phyloP scores from a whole-genome alignment of 1,284 basidiomycete genomes.

The Sporisorium reilianum region DNA sequence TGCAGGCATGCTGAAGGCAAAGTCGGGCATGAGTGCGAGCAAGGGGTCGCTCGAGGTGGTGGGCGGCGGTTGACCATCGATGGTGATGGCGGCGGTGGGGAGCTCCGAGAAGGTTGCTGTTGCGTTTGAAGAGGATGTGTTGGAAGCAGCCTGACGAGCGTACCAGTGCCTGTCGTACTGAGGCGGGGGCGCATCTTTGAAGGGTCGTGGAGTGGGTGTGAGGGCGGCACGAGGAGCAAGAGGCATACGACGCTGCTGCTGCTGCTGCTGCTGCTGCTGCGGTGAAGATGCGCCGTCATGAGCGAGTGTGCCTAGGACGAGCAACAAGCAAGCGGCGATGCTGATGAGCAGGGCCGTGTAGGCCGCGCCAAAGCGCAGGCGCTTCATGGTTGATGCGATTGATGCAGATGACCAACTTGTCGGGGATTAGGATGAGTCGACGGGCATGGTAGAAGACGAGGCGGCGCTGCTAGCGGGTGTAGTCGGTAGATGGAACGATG shows the following conservation, averaged over 20 bases:
- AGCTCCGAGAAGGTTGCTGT: slow-evolving; percentile 35
- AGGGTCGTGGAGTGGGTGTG: slow-evolving; percentile 6
- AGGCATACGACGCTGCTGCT: neutral
- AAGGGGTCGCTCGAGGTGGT: slow-evolving; percentile 44
- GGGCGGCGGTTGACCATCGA: slow-evolving; percentile 54
- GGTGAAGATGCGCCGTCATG: neutral
- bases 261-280: slow-evolving; percentile 11
- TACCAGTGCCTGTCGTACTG: slow-evolving; percentile 7
- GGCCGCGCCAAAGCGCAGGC: neutral
- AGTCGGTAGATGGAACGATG: neutral
- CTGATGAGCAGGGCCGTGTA: slow-evolving; percentile 14
- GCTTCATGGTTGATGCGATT: slow-evolving; percentile 16
- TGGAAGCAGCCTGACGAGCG: slow-evolving; percentile 13
- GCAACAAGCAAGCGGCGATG: slow-evolving; percentile 19
- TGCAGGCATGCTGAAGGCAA: slow-evolving; percentile 85
- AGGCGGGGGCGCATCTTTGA: slow-evolving; percentile 7
- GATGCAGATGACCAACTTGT: slow-evolving; percentile 2
- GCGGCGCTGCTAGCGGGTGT: neutral
- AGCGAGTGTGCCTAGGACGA: slow-evolving; percentile 10
- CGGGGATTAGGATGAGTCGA: neutral
- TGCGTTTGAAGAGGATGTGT: slow-evolving; percentile 8
- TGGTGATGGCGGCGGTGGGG: slow-evolving; percentile 40
- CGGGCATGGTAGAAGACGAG: slow-evolving; percentile 7
- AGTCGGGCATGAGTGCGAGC: slow-evolving; percentile 64
- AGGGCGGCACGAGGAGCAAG: slow-evolving; percentile 11